phyloP scores from a whole-genome alignment of 176 grass and related monocot genomes.

The Hsuehochloa calcarea region DNA sequence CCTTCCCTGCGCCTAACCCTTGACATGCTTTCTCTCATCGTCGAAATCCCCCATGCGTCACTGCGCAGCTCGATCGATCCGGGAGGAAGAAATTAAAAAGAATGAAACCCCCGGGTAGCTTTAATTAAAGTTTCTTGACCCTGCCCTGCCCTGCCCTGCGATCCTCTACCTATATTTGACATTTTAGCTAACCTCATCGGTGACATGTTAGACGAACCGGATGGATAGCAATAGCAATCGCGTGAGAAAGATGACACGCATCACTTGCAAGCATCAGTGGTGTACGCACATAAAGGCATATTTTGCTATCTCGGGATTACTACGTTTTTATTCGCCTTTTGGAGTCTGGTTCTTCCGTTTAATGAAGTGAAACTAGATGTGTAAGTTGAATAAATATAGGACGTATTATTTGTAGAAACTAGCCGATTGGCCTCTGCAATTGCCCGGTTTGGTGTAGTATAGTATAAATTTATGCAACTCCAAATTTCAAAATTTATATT shows the following conservation, averaged over 20 bases:
- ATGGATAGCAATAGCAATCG: not conserved
- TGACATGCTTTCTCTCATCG: conserved; percentile 31
- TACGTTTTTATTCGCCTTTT: not conserved
- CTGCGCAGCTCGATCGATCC: not conserved
- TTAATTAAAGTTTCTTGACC: conserved; percentile 32
- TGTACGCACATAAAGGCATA: not conserved
- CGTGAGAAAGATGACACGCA: conserved; percentile 15
- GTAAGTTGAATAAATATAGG: not conserved
- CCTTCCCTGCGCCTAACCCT: conserved; percentile 51
- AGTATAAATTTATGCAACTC: no score
- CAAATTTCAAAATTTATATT: no score
- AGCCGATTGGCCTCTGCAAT: no score
- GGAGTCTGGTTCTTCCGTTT: not conserved
- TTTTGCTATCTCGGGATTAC: not conserved
- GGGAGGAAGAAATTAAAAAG: conserved; percentile 6
- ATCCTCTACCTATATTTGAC: conserved; percentile 38
- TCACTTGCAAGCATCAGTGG: not conserved
- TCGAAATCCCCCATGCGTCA: conserved; percentile 21
- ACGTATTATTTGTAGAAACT: no score
- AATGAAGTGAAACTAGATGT: not conserved
- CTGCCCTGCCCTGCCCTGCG: conserved; percentile 5
- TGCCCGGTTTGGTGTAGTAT: no score
- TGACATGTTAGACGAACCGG: conserved; percentile 13
- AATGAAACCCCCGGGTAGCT: not conserved
- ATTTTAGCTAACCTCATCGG: conserved; percentile 38